Evolutionary conservation across 108 stramenopile genomes (phyloP).

Genomic region (Cyclotella cryptica): DNA sequence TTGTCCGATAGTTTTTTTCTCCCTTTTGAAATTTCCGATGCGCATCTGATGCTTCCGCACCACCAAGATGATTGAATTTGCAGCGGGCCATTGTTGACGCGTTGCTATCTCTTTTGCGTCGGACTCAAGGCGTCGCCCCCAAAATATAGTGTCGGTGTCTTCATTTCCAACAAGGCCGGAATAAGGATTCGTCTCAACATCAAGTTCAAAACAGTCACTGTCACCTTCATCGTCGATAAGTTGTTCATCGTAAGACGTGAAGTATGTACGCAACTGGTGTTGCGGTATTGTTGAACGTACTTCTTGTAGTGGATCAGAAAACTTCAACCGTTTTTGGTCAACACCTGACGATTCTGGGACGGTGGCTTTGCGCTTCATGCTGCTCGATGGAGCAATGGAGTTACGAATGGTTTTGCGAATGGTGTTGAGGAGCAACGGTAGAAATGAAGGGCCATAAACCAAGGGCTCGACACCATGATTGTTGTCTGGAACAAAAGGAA

Average conservation of each 20-base stretch:
- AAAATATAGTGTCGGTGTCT: not conserved
- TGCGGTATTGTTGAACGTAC: not conserved
- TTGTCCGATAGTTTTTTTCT: not conserved
- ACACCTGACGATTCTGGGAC: not conserved
- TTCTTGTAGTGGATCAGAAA: not conserved
- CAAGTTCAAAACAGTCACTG: not conserved
- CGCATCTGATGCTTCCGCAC: not conserved
- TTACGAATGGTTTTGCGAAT: constrained; percentile 19
- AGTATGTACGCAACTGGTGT: no score
- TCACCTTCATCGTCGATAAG: no score
- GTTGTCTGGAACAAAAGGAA: constrained; percentile 44
- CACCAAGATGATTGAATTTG: constrained; percentile 46
- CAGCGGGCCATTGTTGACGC: constrained; percentile 13
- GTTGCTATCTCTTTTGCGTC: not conserved
- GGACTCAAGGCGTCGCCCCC: not conserved
- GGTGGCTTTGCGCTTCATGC: constrained; percentile 4
- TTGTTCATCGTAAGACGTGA: no score
- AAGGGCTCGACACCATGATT: constrained; percentile 68
- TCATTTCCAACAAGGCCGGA: not conserved
- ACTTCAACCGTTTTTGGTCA: not conserved
- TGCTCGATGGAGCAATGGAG: not conserved
- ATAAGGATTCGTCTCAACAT: not conserved
- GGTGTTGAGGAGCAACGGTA: constrained; percentile 41
- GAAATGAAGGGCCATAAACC: constrained; percentile 69
- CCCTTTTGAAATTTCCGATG: no score